phyloP scores from a whole-genome alignment of 495 filamentous ascomycete species.

The Jackrogersella multiformis region DNA sequence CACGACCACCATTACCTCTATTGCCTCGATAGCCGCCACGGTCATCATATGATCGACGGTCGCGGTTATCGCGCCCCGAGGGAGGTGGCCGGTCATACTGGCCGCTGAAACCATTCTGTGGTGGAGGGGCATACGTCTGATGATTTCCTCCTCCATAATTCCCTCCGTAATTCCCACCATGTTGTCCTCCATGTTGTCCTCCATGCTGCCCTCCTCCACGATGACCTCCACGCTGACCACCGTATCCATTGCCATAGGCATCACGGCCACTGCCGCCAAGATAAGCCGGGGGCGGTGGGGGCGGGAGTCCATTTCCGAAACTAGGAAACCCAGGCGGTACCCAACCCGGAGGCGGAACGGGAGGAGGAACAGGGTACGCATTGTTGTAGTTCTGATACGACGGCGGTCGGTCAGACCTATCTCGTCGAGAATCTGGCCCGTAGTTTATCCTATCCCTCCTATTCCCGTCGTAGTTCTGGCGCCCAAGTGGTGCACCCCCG shows the following conservation, averaged over 20 bases:
- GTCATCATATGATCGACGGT: conserved; percentile 35
- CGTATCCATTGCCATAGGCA: conserved; percentile 35
- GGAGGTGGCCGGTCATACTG: conserved; percentile 37
- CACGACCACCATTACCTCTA: not conserved
- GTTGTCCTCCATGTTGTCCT: conserved; percentile 30
- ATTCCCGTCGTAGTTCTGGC: conserved; percentile 46
- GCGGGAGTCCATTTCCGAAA: conserved; percentile 55
- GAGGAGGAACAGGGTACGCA: conserved; percentile 42
- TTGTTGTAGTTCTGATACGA: conserved; percentile 43
- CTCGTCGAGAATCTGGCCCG: conserved; percentile 48
- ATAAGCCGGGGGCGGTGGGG: conserved; percentile 56
- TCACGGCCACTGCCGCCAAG: conserved; percentile 42
- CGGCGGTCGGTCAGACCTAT: conserved; percentile 26
- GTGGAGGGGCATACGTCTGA: conserved; percentile 29
- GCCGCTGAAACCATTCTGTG: conserved; percentile 30
- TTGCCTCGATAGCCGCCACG: conserved; percentile 39
- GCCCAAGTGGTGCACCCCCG: conserved; percentile 53
- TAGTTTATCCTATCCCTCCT: conserved; percentile 54
- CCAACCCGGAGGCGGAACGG: conserved; percentile 51
- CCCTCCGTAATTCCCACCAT: conserved; percentile 35
- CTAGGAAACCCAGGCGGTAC: conserved; percentile 54
- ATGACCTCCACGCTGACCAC: conserved; percentile 27
- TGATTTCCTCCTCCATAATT: conserved; percentile 29
- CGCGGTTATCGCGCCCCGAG: conserved; percentile 24
- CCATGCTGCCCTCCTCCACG: conserved; percentile 36